phyloP scores from a whole-genome alignment of 2,329 filamentous ascomycete species.

The Colletotrichum godetiae region DNA sequence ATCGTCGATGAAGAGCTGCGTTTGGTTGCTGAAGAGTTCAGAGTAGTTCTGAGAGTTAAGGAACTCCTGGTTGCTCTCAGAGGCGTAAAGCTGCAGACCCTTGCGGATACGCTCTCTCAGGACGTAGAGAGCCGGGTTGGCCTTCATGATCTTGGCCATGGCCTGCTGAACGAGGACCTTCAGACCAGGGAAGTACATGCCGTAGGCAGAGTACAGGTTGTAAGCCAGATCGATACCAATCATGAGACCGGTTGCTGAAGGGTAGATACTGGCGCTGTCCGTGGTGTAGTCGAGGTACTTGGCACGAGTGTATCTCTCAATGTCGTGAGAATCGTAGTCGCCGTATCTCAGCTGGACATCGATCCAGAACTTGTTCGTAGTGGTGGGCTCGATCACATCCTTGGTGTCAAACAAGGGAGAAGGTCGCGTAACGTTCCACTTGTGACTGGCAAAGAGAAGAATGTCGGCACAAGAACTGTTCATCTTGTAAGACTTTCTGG shows the following conservation, averaged over 20 bases:
- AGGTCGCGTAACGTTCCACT: constrained; percentile 97
- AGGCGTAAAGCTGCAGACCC: constrained; percentile 96
- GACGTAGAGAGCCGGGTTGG: constrained; percentile 96
- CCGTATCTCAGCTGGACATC: constrained; percentile 97
- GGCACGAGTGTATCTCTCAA: constrained; percentile 95
- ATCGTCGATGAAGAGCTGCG: constrained; percentile 98
- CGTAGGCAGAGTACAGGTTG: constrained; percentile 97
- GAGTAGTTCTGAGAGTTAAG: constrained; percentile 99
- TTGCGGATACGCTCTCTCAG: constrained; percentile 97
- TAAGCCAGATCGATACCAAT: constrained; percentile 97
- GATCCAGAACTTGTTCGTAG: constrained; percentile 99
- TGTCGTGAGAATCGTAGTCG: constrained; percentile 99
- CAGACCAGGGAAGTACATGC: constrained; percentile 97
- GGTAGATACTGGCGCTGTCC: constrained; percentile 98
- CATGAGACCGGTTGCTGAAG: constrained; percentile 96
- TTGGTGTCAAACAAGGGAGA: constrained; percentile 96
- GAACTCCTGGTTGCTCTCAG: constrained; percentile 99
- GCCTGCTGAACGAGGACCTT: constrained; percentile 97
- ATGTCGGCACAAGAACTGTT: constrained; percentile 99
- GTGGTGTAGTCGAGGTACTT: constrained; percentile 99
- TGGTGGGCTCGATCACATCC: constrained; percentile 91
- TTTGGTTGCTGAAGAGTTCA: constrained; percentile 98
- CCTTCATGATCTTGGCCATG: constrained; percentile 99
- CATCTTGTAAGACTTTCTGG: constrained; percentile 99
- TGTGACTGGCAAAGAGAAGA: constrained; percentile 94